These are phyloP conservation scores for Candolleomyces efflorescens DNA, from an alignment of 768 basidiomycete species.

Conservation along the genomic window DNA sequence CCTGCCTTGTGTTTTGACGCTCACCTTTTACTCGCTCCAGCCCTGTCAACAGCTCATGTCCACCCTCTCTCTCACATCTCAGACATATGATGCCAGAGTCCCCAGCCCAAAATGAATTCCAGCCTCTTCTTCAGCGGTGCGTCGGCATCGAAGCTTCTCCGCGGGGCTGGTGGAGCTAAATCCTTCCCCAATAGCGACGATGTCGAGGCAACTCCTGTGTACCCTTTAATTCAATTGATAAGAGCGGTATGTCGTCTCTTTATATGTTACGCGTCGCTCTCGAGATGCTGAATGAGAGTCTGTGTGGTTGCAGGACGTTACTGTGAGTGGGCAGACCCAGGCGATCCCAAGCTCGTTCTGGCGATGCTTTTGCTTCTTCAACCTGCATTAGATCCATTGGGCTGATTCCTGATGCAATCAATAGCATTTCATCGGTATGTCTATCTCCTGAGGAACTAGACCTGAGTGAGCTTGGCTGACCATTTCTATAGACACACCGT, in stretches of 20 bases:
- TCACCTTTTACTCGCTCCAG: too few species aligned
- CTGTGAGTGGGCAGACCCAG: slow-evolving; percentile 33
- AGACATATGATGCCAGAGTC: too few species aligned
- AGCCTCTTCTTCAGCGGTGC: slow-evolving; percentile 40
- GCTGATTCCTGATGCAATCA: slow-evolving; percentile 7
- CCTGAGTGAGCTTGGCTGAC: neutral
- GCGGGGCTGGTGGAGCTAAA: slow-evolving; percentile 1
- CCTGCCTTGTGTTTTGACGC: too few species aligned
- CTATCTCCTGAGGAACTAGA: too few species aligned
- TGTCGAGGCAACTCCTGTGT: slow-evolving; percentile 60
- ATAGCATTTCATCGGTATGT: slow-evolving; percentile 68
- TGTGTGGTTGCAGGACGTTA: slow-evolving; percentile 46
- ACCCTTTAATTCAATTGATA: slow-evolving; percentile 80
- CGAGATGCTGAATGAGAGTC: slow-evolving; percentile 10
- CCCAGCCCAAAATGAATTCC: slow-evolving; percentile 6
- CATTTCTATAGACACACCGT: slow-evolving; percentile 63
- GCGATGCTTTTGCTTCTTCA: neutral
- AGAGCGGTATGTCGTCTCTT: slow-evolving; percentile 41
- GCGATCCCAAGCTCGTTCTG: neutral
- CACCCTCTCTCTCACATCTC: too few species aligned
- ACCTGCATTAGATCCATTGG: neutral
- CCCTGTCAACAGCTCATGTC: too few species aligned
- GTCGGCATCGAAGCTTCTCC: slow-evolving; percentile 13
- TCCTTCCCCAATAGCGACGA: slow-evolving; percentile 32
- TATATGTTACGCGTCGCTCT: neutral